Conservation (phyloP, 208 protist species). For the Zelonia costaricensis region DNA sequence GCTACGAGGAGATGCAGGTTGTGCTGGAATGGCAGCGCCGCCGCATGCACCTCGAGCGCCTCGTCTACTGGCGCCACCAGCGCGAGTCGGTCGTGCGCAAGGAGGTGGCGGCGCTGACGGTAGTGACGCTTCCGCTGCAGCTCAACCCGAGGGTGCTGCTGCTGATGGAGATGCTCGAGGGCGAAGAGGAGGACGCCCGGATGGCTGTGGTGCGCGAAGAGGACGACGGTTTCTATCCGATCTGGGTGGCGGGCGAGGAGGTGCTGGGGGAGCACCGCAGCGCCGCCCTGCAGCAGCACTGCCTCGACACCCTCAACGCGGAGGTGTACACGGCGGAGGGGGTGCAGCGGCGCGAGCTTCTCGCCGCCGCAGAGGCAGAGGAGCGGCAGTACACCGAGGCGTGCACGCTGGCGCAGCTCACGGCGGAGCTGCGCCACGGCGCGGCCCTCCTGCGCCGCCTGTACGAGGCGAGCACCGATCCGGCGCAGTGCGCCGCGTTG, state of each 20-base stretch:
- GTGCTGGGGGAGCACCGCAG: background rate
- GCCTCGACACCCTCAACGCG: background rate
- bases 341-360: slow-evolving; percentile 2
- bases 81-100: slow-evolving; percentile 31
- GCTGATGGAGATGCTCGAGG: slow-evolving; percentile 32
- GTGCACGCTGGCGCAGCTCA: background rate
- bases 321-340: slow-evolving; percentile 11
- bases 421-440: background rate
- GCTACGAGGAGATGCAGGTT: slow-evolving; percentile 41
- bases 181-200: slow-evolving; percentile 36
- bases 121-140: slow-evolving; percentile 8
- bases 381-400: background rate
- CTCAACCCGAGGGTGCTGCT: slow-evolving; percentile 20
- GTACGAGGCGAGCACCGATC: slow-evolving; percentile 16
- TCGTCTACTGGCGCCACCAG: slow-evolving; percentile 74
- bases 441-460: slow-evolving; percentile 11
- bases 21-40: slow-evolving; percentile 63
- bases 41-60: slow-evolving; percentile 76
- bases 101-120: slow-evolving; percentile 33
- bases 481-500: slow-evolving; percentile 25
- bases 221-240: background rate
- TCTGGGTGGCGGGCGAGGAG: slow-evolving; percentile 3
- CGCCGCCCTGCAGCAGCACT: background rate
- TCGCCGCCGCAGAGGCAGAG: slow-evolving; percentile 1
- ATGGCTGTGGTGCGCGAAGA: slow-evolving; percentile 19